A percentile compares a stretch with the other conserved stretches of the same genome.
These are phyloP conservation scores for Oligophagozyma castellii DNA, from an alignment of 1,139 yeast species.

Conservation along the genomic window DNA sequence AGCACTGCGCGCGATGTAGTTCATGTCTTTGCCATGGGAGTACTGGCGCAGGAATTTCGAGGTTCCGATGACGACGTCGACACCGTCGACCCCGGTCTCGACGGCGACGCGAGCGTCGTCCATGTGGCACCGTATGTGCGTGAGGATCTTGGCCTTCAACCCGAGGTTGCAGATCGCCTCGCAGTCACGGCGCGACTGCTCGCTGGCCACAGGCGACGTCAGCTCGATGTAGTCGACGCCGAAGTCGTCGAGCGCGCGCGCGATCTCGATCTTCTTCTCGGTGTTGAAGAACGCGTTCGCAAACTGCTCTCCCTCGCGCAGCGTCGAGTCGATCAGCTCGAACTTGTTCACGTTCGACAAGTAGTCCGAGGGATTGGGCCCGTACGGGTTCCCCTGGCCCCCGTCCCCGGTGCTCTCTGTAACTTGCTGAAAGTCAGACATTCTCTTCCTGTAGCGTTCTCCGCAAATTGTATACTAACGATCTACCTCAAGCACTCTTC, in stretches of 20 bases:
- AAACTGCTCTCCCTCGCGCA: slow-evolving; percentile 97
- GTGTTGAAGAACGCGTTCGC: slow-evolving; percentile 94
- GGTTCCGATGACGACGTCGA: slow-evolving; percentile 96
- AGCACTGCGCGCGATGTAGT: slow-evolving; percentile 92
- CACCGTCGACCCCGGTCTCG: slow-evolving; percentile 97
- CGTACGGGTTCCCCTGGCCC: slow-evolving; percentile 56
- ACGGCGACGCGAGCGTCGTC: slow-evolving; percentile 97
- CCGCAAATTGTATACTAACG: too few relatives aligned
- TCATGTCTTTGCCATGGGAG: slow-evolving; percentile 98
- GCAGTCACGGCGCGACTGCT: slow-evolving; percentile 85
- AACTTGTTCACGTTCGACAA: slow-evolving; percentile 81
- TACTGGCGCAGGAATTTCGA: slow-evolving; percentile 89
- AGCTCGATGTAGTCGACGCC: slow-evolving; percentile 97
- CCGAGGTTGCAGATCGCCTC: slow-evolving; percentile 98
- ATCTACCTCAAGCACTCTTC: too few relatives aligned
- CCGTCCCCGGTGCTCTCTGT: slow-evolving; percentile 4
- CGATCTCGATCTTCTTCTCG: slow-evolving; percentile 93
- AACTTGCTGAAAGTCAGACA: slow-evolving; percentile 4
- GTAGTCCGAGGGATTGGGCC: slow-evolving; percentile 88
- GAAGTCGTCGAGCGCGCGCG: slow-evolving; percentile 92
- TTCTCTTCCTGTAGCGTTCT: too few relatives aligned
- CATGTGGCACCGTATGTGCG: slow-evolving; percentile 96
- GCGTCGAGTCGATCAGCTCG: slow-evolving; percentile 87
- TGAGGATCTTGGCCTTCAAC: slow-evolving; percentile 81
- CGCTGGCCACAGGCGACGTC: slow-evolving; percentile 95